A percentile compares a stretch with the other conserved stretches of the same genome.
Conservation (phyloP, 2,329 filamentous ascomycete genomes). For the Penicillium olsonii region DNA sequence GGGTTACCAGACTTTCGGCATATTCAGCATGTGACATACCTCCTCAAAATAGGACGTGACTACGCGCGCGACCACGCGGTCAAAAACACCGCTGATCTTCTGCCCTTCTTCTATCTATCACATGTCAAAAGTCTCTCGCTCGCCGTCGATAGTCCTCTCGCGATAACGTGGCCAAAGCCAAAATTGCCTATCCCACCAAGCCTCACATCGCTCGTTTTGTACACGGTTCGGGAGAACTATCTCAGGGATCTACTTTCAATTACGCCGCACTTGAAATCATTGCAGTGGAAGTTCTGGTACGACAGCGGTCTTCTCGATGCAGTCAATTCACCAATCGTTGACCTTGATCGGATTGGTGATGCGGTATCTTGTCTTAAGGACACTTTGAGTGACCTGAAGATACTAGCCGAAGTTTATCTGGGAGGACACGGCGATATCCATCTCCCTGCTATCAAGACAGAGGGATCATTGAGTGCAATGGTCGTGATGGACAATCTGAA, state of each 20-base stretch:
- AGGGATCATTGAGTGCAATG: neutral
- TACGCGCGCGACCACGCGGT: neutral
- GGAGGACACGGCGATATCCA: neutral
- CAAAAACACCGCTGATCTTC: neutral
- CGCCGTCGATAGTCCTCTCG: neutral
- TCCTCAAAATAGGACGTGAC: conserved; percentile 3
- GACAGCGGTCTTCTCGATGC: conserved; percentile 3
- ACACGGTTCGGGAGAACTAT: neutral
- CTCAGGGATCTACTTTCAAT: neutral
- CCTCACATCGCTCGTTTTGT: neutral
- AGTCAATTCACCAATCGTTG: conserved; percentile 7
- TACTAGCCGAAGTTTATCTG: conserved; percentile 4
- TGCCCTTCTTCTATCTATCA: neutral
- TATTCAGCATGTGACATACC: conserved; percentile 1
- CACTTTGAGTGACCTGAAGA: conserved; percentile 21
- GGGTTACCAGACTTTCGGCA: conserved; percentile 9
- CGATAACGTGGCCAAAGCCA: neutral
- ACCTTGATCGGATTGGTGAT: conserved; percentile 18
- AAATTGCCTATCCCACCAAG: neutral
- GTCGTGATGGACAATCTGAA: conserved; percentile 1
- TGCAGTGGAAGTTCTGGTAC: conserved; percentile 14
- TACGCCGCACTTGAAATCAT: neutral
- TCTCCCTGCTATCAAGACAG: neutral
- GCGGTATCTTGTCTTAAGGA: conserved; percentile 19
- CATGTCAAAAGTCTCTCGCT: neutral